Evolutionary conservation across 2,329 filamentous ascomycete species (phyloP).

Genomic region (Monilinia vaccinii-corymbosi): DNA sequence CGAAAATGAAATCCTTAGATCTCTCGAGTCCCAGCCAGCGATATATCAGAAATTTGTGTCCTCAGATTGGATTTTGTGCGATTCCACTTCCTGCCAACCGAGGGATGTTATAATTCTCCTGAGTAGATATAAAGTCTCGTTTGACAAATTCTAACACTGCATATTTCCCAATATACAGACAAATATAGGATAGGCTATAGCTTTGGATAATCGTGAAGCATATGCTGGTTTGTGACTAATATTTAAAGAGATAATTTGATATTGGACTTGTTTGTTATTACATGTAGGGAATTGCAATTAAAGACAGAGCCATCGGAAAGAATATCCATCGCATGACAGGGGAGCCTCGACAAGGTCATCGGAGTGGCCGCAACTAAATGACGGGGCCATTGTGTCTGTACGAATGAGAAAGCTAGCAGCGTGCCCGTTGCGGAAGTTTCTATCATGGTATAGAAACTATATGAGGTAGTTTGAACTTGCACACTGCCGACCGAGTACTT

Average conservation of each 20-base stretch:
- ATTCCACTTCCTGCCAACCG: not conserved
- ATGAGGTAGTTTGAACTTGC: not conserved
- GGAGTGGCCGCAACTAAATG: not conserved
- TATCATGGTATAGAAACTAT: not conserved
- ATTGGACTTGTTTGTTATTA: too few relatives aligned
- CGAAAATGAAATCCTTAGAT: too few relatives aligned
- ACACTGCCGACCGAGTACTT: not conserved
- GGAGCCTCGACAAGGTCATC: not conserved
- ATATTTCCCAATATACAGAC: not conserved
- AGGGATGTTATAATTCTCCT: not conserved
- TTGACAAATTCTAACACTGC: not conserved
- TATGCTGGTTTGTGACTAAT: not conserved
- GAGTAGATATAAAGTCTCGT: not conserved
- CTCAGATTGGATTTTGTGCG: not conserved
- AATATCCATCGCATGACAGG: not conserved
- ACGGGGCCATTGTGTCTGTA: not conserved
- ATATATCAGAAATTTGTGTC: too few relatives aligned
- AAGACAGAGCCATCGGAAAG: not conserved
- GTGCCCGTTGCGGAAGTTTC: not conserved
- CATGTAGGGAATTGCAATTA: too few relatives aligned
- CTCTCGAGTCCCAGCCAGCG: too few relatives aligned
- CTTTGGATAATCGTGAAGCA: not conserved
- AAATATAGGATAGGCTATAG: not conserved
- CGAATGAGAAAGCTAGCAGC: not conserved
- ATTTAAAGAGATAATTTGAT: not conserved